phyloP scores from a whole-genome alignment of 176 grass and related monocot species.

The Chrysopogon serrulatus region DNA sequence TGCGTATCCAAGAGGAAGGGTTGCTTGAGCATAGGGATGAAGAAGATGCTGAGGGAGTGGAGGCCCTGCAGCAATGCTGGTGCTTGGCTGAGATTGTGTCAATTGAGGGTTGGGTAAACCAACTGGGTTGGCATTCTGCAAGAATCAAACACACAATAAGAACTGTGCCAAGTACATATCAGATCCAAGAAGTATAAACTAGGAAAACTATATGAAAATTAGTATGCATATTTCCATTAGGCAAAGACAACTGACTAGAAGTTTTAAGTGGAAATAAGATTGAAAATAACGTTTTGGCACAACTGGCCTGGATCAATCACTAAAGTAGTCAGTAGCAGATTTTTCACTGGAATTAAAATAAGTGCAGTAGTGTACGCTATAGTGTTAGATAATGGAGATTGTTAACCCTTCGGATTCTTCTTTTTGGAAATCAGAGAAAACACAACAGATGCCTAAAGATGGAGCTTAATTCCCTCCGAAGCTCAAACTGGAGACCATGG shows the following conservation, averaged over 20 bases:
- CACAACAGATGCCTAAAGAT: neutral
- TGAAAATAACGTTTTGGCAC: neutral
- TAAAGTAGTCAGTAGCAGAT: neutral
- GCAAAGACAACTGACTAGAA: neutral
- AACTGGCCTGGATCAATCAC: neutral
- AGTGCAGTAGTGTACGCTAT: neutral
- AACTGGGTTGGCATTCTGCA: conserved; percentile 48
- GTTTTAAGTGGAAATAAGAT: neutral
- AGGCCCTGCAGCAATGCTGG: conserved; percentile 45
- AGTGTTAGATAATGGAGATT: neutral
- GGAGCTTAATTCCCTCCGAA: neutral
- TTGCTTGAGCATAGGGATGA: conserved; percentile 69
- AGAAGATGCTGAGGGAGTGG: conserved; percentile 67
- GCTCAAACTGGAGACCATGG: neutral
- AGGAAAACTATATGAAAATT: neutral
- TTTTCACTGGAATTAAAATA: neutral
- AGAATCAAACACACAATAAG: conserved; percentile 14
- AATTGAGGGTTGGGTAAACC: conserved; percentile 55
- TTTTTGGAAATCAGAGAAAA: neutral
- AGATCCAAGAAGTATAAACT: neutral
- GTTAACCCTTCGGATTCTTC: neutral
- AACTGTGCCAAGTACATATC: neutral
- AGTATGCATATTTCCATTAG: neutral
- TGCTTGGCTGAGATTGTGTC: conserved; percentile 46
- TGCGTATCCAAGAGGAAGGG: conserved; percentile 62